Evolutionary conservation across 139 green algal genomes (phyloP).

Genomic region (Picochlorum sp.): DNA sequence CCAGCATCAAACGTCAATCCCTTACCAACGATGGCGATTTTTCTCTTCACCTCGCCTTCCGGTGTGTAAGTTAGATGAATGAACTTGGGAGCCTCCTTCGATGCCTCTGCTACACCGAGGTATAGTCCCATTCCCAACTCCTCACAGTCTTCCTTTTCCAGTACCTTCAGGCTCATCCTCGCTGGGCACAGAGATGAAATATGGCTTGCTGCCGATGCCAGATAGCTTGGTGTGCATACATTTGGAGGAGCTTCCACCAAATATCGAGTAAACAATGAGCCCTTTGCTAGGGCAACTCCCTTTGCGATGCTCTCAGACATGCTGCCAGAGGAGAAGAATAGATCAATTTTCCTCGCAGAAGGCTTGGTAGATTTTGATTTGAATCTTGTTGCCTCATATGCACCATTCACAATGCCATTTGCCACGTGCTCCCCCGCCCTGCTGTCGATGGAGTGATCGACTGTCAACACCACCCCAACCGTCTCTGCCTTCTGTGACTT

Average conservation of each 20-base stretch:
- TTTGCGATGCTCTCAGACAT: slow-evolving; percentile 20
- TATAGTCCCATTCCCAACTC: slow-evolving; percentile 87
- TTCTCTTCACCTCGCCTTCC: slow-evolving; percentile 39
- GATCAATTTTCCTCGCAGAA: slow-evolving; percentile 39
- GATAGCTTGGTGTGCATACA: slow-evolving; percentile 78
- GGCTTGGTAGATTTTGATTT: slow-evolving; percentile 63
- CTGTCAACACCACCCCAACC: slow-evolving; percentile 34
- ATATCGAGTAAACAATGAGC: slow-evolving; percentile 55
- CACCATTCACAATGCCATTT: slow-evolving; percentile 54
- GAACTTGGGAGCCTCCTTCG: slow-evolving; percentile 78
- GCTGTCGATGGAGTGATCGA: not conserved
- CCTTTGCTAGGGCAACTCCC: slow-evolving; percentile 37
- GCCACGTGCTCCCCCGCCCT: slow-evolving; percentile 19
- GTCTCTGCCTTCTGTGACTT: slow-evolving; percentile 49
- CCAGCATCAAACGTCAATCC: slow-evolving; percentile 50
- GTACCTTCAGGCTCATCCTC: slow-evolving; percentile 47
- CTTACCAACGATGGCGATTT: slow-evolving; percentile 84
- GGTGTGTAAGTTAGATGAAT: slow-evolving; percentile 95
- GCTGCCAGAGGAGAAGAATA: slow-evolving; percentile 36
- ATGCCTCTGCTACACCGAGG: slow-evolving; percentile 85
- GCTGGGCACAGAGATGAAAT: slow-evolving; percentile 50
- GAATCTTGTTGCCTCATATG: slow-evolving; percentile 81
- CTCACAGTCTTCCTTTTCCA: slow-evolving; percentile 85
- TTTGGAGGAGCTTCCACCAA: slow-evolving; percentile 94
- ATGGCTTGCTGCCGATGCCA: slow-evolving; percentile 60